A percentile compares a stretch with the other conserved stretches of the same genome.
These are phyloP conservation scores for Maudiozyma pseudohumilis DNA, from an alignment of 805 yeast species.

Conservation along the genomic window DNA sequence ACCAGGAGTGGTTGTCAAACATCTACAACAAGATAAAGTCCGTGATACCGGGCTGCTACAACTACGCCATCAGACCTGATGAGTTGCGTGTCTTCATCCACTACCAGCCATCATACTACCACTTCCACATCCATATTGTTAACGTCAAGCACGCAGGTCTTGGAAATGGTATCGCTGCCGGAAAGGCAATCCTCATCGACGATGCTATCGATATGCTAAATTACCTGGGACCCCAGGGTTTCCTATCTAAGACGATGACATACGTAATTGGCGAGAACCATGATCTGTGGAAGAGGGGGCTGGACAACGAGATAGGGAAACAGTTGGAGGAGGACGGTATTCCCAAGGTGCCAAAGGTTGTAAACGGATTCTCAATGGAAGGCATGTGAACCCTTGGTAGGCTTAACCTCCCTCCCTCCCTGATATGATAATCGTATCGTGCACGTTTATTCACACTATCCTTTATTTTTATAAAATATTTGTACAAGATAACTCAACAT, in stretches of 20 bases:
- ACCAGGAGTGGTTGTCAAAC: slow-evolving; percentile 46
- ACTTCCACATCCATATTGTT: slow-evolving; percentile 87
- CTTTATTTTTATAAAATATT: too few relatives aligned
- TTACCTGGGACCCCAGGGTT: slow-evolving; percentile 47
- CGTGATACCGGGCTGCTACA: slow-evolving; percentile 41
- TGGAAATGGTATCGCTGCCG: slow-evolving; percentile 58
- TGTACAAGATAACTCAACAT: too few relatives aligned
- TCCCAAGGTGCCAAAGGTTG: slow-evolving; percentile 15
- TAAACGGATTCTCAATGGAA: slow-evolving; percentile 6
- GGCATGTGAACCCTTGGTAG: not conserved
- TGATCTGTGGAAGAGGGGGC: slow-evolving; percentile 48
- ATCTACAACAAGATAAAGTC: slow-evolving; percentile 37
- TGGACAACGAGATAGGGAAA: slow-evolving; percentile 19
- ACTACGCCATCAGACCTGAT: slow-evolving; percentile 36
- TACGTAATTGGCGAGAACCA: slow-evolving; percentile 72
- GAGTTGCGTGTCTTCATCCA: slow-evolving; percentile 73
- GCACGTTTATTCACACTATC: too few relatives aligned
- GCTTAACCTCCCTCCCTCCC: too few relatives aligned
- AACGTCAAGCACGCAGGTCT: slow-evolving; percentile 60
- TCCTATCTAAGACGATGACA: slow-evolving; percentile 44
- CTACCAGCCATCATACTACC: slow-evolving; percentile 94
- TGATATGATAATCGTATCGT: too few relatives aligned
- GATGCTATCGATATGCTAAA: slow-evolving; percentile 68
- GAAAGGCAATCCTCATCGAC: slow-evolving; percentile 74
- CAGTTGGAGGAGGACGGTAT: slow-evolving; percentile 25